These are phyloP conservation scores for Bimuria novae-zelandiae DNA, from an alignment of 2,329 filamentous ascomycete genomes.

Conservation along the genomic window DNA sequence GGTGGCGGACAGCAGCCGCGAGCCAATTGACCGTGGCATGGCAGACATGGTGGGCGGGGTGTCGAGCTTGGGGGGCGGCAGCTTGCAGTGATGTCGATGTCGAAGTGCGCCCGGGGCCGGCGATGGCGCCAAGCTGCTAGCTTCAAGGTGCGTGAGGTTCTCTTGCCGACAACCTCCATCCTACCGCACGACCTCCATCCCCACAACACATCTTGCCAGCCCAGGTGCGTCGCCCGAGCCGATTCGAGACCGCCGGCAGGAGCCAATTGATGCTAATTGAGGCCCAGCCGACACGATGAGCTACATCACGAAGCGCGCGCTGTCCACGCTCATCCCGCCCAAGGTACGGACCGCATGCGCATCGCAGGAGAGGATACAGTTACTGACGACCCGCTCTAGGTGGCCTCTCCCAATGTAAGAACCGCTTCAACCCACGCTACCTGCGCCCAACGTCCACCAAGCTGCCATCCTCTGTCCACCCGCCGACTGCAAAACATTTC, in stretches of 20 bases:
- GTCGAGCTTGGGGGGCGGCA: constrained; percentile 20
- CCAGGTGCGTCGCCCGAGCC: constrained; percentile 34
- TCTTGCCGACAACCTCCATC: constrained; percentile 36
- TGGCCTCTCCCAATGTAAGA: constrained; percentile 84
- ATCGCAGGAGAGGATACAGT: constrained; percentile 9
- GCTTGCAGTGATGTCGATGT: constrained; percentile 24
- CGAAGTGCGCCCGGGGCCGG: constrained; percentile 22
- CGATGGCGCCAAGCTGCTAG: constrained; percentile 28
- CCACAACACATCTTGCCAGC: constrained; percentile 43
- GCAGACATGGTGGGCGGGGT: constrained; percentile 44
- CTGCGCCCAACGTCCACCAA: constrained; percentile 15
- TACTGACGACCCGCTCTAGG: constrained; percentile 58
- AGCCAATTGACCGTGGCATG: constrained; percentile 47
- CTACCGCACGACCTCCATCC: constrained; percentile 36
- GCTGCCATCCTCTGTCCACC: constrained; percentile 12
- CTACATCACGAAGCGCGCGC: constrained; percentile 85
- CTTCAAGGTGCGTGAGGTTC: constrained; percentile 25
- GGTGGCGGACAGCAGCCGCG: constrained; percentile 45
- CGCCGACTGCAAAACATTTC: constrained; percentile 24
- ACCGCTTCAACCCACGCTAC: constrained; percentile 13
- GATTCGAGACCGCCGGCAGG: constrained; percentile 12
- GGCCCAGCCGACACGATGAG: constrained; percentile 72
- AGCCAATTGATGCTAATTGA: constrained; percentile 46
- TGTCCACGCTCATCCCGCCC: constrained; percentile 98
- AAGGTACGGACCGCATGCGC: constrained; percentile 68